Evolutionary conservation across 306 rosid genomes (phyloP).

Genomic region (Pyrus pyrifolia): DNA sequence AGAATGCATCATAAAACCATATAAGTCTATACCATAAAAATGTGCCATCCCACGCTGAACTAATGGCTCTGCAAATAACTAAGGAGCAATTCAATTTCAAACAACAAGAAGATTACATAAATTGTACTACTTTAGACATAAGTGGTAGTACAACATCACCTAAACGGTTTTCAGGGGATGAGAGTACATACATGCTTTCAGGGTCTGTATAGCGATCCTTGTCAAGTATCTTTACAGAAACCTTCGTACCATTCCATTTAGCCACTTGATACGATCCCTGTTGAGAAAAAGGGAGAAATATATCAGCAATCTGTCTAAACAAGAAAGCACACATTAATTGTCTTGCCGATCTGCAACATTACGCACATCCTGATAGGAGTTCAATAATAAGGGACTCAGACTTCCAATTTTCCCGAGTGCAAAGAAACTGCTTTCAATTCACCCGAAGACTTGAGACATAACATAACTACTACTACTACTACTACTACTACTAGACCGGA

Average conservation of each 20-base stretch:
- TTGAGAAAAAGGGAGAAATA: conserved; percentile 8
- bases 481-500: neutral
- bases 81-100: neutral
- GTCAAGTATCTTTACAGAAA: conserved; percentile 85
- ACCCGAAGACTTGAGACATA: neutral
- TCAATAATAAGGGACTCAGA: neutral
- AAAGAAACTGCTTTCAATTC: neutral
- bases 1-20: conserved; percentile 6
- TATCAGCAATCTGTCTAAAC: conserved; percentile 7
- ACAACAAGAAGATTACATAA: neutral
- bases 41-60: neutral
- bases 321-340: neutral
- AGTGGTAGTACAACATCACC: neutral
- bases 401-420: neutral
- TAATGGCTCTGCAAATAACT: neutral
- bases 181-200: conserved; percentile 66
- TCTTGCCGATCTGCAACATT: neutral
- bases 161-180: neutral
- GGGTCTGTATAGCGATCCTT: conserved; percentile 79
- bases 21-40: neutral
- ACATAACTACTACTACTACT: neutral
- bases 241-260: conserved; percentile 99
- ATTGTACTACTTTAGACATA: neutral
- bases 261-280: conserved; percentile 98
- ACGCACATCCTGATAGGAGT: neutral